Evolutionary conservation across 2,329 filamentous ascomycete species (phyloP), one percentile per base, ranked within the genome.

Genomic region (Paraphaeosphaeria minitans): DNA sequence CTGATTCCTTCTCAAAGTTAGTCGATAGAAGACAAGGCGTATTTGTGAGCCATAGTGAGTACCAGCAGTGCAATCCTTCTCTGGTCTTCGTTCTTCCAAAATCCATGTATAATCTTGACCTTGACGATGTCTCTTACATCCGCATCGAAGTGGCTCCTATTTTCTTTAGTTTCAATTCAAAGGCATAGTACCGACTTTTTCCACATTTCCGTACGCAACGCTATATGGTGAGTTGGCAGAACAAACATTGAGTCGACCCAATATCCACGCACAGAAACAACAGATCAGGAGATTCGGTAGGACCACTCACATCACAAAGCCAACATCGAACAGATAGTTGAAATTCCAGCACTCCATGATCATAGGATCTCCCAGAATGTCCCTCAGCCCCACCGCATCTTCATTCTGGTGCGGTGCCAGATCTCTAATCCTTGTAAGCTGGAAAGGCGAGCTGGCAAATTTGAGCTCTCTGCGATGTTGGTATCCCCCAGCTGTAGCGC

Each of bases 291-390:
- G 10, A 9, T 22, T 22, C 41, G 7, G 8, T 13, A 43, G 10
- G 8, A 22, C 7, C 13, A 66, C 75, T 60, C 67, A 76, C 84
- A 88, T 86, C 0, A 88, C 67, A 70, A 86, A 89, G 56, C 87
- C 83, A 24, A 89, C 74, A 63, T 90, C 84, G 61, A 89, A 85
- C 1, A 90, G 70, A 55, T 80, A 90, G 68, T 91, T 90, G 74
- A 91, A 91, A 55, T 88, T 82, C 88, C 88, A 91, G 62, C 85
- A 86, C 69, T 90, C 86, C 41, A 84, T 83, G 55, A 95, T 91
- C 61, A 92, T 80, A 0, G 90, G 89, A 71, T 93, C 87, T 0
- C 89, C 86, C 1, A 96, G 81, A 6, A 96, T 82, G 58, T 92
- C 89, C 4, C 79, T 77, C 10, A 95, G 79, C 1, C 81, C 83